Conservation (phyloP, 2,329 filamentous ascomycete genomes). For the Talaromyces sp. region DNA sequence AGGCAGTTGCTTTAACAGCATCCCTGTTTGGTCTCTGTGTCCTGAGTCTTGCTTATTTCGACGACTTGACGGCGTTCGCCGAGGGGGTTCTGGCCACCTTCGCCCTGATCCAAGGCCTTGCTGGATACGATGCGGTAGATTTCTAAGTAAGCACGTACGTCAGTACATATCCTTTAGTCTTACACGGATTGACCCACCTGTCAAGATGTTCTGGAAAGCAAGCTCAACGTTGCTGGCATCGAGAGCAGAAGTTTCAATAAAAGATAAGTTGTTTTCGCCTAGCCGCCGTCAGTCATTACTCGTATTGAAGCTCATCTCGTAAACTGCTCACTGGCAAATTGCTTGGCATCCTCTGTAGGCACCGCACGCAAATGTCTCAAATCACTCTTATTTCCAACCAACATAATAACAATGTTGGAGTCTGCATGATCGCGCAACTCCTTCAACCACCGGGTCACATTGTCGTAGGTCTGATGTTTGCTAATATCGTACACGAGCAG, state of each 20-base stretch:
- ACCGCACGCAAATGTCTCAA: slow-evolving; percentile 96
- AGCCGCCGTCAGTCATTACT: slow-evolving; percentile 19
- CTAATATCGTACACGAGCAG: slow-evolving; percentile 99
- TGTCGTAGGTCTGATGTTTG: slow-evolving; percentile 99
- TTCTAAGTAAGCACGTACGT: slow-evolving; percentile 55
- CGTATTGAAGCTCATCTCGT: not conserved
- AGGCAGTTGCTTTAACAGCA: slow-evolving; percentile 39
- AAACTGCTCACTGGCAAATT: slow-evolving; percentile 77
- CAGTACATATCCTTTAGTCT: slow-evolving; percentile 22
- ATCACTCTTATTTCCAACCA: slow-evolving; percentile 99
- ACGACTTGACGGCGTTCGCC: slow-evolving; percentile 75
- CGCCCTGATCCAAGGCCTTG: slow-evolving; percentile 91
- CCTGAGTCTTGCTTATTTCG: slow-evolving; percentile 80
- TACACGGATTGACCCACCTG: slow-evolving; percentile 62
- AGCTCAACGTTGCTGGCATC: slow-evolving; percentile 99
- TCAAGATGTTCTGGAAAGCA: slow-evolving; percentile 99
- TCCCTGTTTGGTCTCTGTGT: slow-evolving; percentile 68
- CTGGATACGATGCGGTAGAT: slow-evolving; percentile 99
- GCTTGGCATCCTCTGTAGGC: slow-evolving; percentile 95
- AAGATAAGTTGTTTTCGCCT: slow-evolving; percentile 98
- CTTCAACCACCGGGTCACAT: slow-evolving; percentile 98
- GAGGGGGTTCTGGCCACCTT: slow-evolving; percentile 75
- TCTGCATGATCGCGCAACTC: slow-evolving; percentile 97
- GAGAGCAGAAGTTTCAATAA: slow-evolving; percentile 98
- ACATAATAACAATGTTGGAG: slow-evolving; percentile 99